Evolutionary conservation across 73 alveolate species (phyloP).

Genomic region (Symbiodinium pilosum): DNA sequence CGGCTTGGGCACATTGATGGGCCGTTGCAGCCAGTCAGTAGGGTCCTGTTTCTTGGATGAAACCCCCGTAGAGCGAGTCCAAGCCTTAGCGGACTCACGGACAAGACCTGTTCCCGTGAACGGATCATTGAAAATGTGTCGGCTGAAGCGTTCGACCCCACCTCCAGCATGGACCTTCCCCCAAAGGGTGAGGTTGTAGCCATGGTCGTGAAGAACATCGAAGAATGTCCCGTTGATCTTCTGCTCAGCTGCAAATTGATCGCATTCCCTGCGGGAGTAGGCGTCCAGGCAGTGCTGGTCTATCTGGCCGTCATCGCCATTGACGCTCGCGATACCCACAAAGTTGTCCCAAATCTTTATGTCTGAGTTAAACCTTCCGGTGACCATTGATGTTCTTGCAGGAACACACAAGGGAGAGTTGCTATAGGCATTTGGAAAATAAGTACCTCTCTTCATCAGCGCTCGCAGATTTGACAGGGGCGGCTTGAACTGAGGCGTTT

Average conservation of each 20-base stretch:
- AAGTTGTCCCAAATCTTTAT: conserved; percentile 14
- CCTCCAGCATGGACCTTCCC: background rate
- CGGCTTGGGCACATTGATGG: background rate
- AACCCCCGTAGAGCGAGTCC: background rate
- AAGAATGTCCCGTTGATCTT: background rate
- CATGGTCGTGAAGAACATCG: background rate
- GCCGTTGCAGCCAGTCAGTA: background rate
- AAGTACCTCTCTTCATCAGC: background rate
- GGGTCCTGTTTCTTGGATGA: background rate
- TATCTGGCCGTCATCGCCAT: background rate
- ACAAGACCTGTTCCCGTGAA: background rate
- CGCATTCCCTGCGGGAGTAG: background rate
- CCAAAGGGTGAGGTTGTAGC: conserved; percentile 17
- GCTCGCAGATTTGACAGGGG: background rate
- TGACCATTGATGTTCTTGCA: background rate
- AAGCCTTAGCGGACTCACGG: conserved; percentile 2
- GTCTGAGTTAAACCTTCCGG: background rate
- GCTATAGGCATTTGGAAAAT: background rate
- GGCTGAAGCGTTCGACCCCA: conserved; percentile 4
- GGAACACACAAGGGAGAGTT: conserved; percentile 1
- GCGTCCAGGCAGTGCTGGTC: background rate
- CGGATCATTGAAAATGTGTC: background rate
- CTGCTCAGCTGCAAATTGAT: background rate
- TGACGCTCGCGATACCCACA: background rate
- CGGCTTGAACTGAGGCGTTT: conserved; percentile 11